Conservation (phyloP, 2,329 filamentous ascomycete species). For the Ophiocordyceps unilateralis region DNA sequence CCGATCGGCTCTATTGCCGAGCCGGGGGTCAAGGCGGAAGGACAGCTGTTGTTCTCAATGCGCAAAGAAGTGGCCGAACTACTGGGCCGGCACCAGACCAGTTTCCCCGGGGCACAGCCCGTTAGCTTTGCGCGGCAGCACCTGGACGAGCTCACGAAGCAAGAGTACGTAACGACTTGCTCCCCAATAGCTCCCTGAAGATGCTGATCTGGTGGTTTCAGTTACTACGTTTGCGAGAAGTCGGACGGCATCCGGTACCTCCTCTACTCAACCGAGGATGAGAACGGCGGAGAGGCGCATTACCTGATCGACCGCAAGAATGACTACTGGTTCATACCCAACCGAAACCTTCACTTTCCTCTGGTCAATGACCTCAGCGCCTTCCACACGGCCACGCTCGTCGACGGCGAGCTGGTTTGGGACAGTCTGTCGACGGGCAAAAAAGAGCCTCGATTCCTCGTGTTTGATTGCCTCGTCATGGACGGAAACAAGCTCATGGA, state of each 20-base stretch:
- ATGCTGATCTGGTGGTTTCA: constrained; percentile 11
- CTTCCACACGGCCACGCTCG: constrained; percentile 66
- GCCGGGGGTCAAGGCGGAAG: constrained; percentile 48
- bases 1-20: constrained; percentile 34
- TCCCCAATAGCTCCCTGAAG: not conserved
- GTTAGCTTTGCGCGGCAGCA: constrained; percentile 79
- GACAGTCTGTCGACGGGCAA: constrained; percentile 55
- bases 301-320: constrained; percentile 97
- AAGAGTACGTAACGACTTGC: constrained; percentile 39
- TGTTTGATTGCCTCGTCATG: constrained; percentile 83
- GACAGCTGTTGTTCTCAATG: constrained; percentile 41
- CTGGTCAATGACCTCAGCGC: constrained; percentile 42
- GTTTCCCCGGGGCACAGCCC: constrained; percentile 83
- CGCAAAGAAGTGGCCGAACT: constrained; percentile 58
- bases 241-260: constrained; percentile 91
- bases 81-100: constrained; percentile 48
- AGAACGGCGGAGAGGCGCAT: constrained; percentile 47
- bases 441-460: constrained; percentile 62
- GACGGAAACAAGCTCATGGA: constrained; percentile 62
- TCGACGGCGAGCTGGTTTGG: constrained; percentile 87
- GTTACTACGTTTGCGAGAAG: constrained; percentile 96
- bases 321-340: constrained; percentile 76
- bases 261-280: constrained; percentile 66
- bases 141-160: constrained; percentile 58
- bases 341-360: constrained; percentile 62